A percentile compares a stretch with the other conserved stretches of the same genome.
These are phyloP conservation scores for Phytophthora rubi DNA, from an alignment of 352 stramenopile genomes.

Conservation along the genomic window DNA sequence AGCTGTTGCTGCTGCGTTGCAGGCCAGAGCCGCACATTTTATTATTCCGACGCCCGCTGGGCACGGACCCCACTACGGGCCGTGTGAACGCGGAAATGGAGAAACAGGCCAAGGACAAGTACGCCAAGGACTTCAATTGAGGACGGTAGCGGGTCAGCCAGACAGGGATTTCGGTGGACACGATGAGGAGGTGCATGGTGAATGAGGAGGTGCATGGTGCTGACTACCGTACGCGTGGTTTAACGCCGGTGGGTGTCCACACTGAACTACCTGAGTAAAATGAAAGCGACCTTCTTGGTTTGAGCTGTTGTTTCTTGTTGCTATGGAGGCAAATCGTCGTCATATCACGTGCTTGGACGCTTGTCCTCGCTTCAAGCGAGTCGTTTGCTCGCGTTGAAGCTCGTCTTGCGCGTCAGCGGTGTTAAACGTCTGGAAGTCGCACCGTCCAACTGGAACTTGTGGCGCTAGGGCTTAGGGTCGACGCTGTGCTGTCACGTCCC, in stretches of 20 bases:
- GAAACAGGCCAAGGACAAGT: conserved; percentile 96
- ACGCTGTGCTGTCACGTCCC: conserved; percentile 15
- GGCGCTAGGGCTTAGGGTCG: conserved; percentile 9
- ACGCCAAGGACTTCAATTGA: conserved; percentile 88
- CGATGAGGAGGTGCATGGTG: neutral
- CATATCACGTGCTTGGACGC: conserved; percentile 30
- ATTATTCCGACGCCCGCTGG: conserved; percentile 97
- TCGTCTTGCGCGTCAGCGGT: conserved; percentile 19
- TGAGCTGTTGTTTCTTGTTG: neutral
- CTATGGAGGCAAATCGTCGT: conserved; percentile 37
- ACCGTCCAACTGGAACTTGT: conserved; percentile 9
- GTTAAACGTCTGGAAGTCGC: conserved; percentile 10
- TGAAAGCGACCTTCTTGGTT: conserved; percentile 3
- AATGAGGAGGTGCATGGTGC: too few species aligned
- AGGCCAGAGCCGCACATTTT: conserved; percentile 99
- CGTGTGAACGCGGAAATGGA: conserved; percentile 94
- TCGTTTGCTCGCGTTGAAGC: conserved; percentile 19
- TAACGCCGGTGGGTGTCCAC: conserved; percentile 10
- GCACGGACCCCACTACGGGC: conserved; percentile 96
- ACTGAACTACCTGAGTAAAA: conserved; percentile 4
- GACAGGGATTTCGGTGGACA: conserved; percentile 17
- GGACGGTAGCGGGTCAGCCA: neutral
- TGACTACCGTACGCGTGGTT: conserved; percentile 3
- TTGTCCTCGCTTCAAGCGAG: neutral
- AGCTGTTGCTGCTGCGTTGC: conserved; percentile 6